A percentile compares a stretch with the other conserved stretches of the same genome.
These are phyloP conservation scores for Leccinum aurantiacum DNA, from an alignment of 768 basidiomycete species.

Conservation along the genomic window DNA sequence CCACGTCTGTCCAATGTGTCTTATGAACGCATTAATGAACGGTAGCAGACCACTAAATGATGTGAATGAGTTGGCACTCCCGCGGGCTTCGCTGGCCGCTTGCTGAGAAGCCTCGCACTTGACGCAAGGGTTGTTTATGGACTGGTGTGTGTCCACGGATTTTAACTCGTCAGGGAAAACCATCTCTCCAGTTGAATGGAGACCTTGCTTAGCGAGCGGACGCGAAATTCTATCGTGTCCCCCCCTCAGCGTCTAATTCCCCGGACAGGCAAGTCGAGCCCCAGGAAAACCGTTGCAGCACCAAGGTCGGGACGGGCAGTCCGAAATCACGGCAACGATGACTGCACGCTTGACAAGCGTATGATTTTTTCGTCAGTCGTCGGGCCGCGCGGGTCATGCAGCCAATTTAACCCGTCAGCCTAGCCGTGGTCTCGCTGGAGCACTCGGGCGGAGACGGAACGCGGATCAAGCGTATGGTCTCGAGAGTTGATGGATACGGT, in stretches of 20 bases:
- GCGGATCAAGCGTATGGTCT: slow-evolving; percentile 1
- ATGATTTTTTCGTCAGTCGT: neutral
- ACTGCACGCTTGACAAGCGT: neutral
- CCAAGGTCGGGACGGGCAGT: slow-evolving; percentile 11
- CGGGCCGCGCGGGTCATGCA: neutral
- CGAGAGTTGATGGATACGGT: slow-evolving; percentile 19
- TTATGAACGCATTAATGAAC: slow-evolving; percentile 6
- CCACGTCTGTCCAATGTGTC: neutral
- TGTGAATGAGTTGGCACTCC: slow-evolving; percentile 8
- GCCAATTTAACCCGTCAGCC: slow-evolving; percentile 9
- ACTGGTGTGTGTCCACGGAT: slow-evolving; percentile 18
- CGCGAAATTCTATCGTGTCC: neutral
- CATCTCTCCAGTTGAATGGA: slow-evolving; percentile 14
- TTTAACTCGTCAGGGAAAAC: slow-evolving; percentile 10
- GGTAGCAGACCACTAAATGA: slow-evolving; percentile 3
- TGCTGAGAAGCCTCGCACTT: slow-evolving; percentile 20
- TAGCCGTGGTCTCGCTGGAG: slow-evolving; percentile 9
- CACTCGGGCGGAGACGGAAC: slow-evolving; percentile 18
- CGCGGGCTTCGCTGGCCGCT: slow-evolving; percentile 22
- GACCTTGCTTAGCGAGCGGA: slow-evolving; percentile 12
- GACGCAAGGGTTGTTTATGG: slow-evolving; percentile 13
- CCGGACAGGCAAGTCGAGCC: slow-evolving; percentile 19
- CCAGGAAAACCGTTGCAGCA: neutral
- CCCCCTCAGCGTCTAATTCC: slow-evolving; percentile 18
- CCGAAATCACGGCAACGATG: slow-evolving; percentile 16